A percentile compares a stretch with the other conserved stretches of the same genome.
Conservation (phyloP, 345 rosid species). For the Bruguiera parviflora region DNA sequence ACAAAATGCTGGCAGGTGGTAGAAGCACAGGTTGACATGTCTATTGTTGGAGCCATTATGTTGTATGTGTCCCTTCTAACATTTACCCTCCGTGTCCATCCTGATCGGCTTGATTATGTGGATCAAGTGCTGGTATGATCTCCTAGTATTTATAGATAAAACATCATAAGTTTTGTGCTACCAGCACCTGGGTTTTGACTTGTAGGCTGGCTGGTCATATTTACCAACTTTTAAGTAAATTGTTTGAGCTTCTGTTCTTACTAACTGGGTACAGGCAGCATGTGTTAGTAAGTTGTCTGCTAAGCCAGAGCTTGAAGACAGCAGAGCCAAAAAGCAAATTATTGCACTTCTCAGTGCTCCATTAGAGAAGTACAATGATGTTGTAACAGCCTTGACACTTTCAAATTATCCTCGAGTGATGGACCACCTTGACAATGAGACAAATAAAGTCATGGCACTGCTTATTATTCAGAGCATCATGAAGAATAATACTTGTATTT, state of each 20-base stretch:
- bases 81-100: slow-evolving; percentile 93
- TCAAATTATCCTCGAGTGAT: slow-evolving; percentile 77
- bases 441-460: slow-evolving; percentile 89
- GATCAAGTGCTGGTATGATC: slow-evolving; percentile 89
- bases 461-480: slow-evolving; percentile 88
- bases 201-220: neutral
- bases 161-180: neutral
- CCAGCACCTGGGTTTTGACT: slow-evolving; percentile 1
- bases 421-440: slow-evolving; percentile 80
- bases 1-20: slow-evolving; percentile 53
- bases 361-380: slow-evolving; percentile 82
- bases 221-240: neutral
- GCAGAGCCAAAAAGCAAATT: slow-evolving; percentile 79
- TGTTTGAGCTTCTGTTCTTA: slow-evolving; percentile 10
- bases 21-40: slow-evolving; percentile 92
- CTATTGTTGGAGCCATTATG: slow-evolving; percentile 79
- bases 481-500: slow-evolving; percentile 77
- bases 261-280: slow-evolving; percentile 58
- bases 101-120: slow-evolving; percentile 95
- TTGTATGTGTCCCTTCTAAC: slow-evolving; percentile 93
- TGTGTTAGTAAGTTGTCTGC: slow-evolving; percentile 75
- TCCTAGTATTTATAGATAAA: neutral
- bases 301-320: slow-evolving; percentile 73
- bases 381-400: slow-evolving; percentile 80
- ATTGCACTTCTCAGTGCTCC: slow-evolving; percentile 97